Percentiles rank a stretch among this genome's conserved stretches.
These are phyloP conservation scores for Primulina tabacum DNA, from an alignment of 257 asterid species.

Conservation along the genomic window DNA sequence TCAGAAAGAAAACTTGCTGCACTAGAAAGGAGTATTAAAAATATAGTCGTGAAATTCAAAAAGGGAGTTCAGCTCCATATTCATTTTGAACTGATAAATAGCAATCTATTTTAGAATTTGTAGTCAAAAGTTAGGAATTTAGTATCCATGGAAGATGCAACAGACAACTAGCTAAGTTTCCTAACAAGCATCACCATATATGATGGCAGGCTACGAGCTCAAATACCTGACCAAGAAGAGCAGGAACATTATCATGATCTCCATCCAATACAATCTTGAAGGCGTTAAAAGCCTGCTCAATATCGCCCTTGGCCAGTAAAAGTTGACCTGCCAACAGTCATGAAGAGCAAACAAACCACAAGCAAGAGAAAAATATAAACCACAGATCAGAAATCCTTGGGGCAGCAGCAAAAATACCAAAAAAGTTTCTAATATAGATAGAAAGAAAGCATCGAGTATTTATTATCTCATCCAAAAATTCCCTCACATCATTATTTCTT, in stretches of 20 bases:
- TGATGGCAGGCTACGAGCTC: slow-evolving; percentile 16
- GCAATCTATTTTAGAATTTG: slow-evolving; percentile 21
- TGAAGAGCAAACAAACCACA: slow-evolving; percentile 15
- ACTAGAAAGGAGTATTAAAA: neutral
- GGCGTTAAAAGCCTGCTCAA: slow-evolving; percentile 87
- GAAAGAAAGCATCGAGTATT: neutral
- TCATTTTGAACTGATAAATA: slow-evolving; percentile 15
- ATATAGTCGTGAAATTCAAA: neutral
- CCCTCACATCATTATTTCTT: slow-evolving; percentile 3
- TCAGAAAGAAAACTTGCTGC: neutral
- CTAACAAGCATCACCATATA: neutral
- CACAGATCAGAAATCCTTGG: slow-evolving; percentile 19
- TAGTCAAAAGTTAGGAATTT: slow-evolving; percentile 2
- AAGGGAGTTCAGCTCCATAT: neutral
- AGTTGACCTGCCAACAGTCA: slow-evolving; percentile 73
- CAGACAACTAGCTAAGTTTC: slow-evolving; percentile 6
- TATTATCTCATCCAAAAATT: slow-evolving; percentile 16
- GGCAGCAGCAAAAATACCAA: slow-evolving; percentile 7
- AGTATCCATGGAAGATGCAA: slow-evolving; percentile 7
- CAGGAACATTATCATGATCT: slow-evolving; percentile 87
- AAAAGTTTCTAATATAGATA: slow-evolving; percentile 2
- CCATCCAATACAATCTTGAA: slow-evolving; percentile 96
- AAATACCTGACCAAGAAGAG: slow-evolving; percentile 97
- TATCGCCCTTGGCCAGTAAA: slow-evolving; percentile 91
- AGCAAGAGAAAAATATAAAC: slow-evolving; percentile 10